phyloP scores from a whole-genome alignment of 768 basidiomycete species.

The Agrocybe praecox region DNA sequence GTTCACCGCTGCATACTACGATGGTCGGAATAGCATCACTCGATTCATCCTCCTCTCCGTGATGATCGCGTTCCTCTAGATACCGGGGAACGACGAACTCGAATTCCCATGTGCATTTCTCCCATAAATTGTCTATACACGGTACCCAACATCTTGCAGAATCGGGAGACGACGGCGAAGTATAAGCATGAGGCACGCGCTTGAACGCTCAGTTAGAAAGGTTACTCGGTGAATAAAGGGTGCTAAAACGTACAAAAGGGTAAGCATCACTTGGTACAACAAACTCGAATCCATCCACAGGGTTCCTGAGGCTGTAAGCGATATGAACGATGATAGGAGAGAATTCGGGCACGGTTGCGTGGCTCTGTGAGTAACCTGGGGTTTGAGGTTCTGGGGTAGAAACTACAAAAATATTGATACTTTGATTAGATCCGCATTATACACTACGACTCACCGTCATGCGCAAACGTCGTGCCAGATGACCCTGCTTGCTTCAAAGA shows the following conservation, averaged over 20 bases:
- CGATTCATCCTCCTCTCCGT: constrained; percentile 49
- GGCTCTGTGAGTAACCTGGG: constrained; percentile 39
- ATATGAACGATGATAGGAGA: constrained; percentile 77
- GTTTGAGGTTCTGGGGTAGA: constrained; percentile 87
- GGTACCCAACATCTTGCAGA: constrained; percentile 99
- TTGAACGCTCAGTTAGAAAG: constrained; percentile 31
- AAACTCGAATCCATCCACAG: constrained; percentile 85
- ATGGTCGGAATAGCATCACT: constrained; percentile 74
- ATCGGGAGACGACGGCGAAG: constrained; percentile 84
- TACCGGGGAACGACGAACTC: constrained; percentile 92
- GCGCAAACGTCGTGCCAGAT: constrained; percentile 48
- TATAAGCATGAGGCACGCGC: constrained; percentile 94
- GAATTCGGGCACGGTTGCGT: constrained; percentile 58
- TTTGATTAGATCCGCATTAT: neutral
- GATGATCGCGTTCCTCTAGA: constrained; percentile 61
- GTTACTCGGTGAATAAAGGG: neutral
- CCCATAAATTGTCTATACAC: constrained; percentile 93
- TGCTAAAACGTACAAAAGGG: constrained; percentile 67
- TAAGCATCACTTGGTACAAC: constrained; percentile 80
- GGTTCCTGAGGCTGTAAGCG: constrained; percentile 80
- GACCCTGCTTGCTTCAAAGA: constrained; percentile 60
- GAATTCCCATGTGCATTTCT: constrained; percentile 98
- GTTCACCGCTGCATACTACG: constrained; percentile 92
- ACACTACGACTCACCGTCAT: constrained; percentile 36
- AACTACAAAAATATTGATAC: constrained; percentile 36